phyloP scores from a whole-genome alignment of 1,139 yeast species.

The Yamadazyma aaseri region DNA sequence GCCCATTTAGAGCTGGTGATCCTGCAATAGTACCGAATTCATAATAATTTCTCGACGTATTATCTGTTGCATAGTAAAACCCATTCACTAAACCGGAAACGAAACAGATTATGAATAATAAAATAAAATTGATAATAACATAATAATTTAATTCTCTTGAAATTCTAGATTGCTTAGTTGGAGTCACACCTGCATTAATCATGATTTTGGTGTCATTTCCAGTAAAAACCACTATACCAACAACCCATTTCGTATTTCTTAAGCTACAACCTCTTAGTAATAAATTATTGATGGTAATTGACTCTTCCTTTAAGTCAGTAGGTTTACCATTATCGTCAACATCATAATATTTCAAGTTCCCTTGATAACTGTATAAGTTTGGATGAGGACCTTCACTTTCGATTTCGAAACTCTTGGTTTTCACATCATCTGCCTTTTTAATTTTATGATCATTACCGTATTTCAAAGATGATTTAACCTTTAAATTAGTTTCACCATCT shows the following conservation, averaged over 20 bases:
- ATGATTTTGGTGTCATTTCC: conserved; percentile 57
- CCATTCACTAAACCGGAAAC: conserved; percentile 55
- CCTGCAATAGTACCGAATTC: conserved; percentile 55
- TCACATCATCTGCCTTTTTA: conserved; percentile 44
- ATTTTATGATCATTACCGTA: conserved; percentile 38
- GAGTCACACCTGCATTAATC: conserved; percentile 58
- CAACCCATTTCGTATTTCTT: conserved; percentile 56
- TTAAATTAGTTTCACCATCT: conserved; percentile 62
- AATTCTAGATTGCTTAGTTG: conserved; percentile 54
- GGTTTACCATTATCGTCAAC: conserved; percentile 14
- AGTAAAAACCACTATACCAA: conserved; percentile 52
- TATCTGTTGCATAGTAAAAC: conserved; percentile 35
- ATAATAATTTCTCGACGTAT: conserved; percentile 40
- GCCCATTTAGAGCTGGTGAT: conserved; percentile 50
- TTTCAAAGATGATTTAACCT: conserved; percentile 50
- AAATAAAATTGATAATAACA: conserved; percentile 46
- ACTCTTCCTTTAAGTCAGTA: conserved; percentile 28
- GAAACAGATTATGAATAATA: conserved; percentile 50
- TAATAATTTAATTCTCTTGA: conserved; percentile 51
- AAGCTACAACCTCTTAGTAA: conserved; percentile 52
- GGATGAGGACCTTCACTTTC: conserved; percentile 59
- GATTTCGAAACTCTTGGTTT: conserved; percentile 37
- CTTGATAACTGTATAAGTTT: conserved; percentile 53
- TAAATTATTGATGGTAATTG: conserved; percentile 48
- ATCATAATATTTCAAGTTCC: conserved; percentile 43